Percentiles rank a stretch among this genome's conserved stretches.
phyloP scores from a whole-genome alignment of 129 eudicot species.

The Flaveria bidentis region DNA sequence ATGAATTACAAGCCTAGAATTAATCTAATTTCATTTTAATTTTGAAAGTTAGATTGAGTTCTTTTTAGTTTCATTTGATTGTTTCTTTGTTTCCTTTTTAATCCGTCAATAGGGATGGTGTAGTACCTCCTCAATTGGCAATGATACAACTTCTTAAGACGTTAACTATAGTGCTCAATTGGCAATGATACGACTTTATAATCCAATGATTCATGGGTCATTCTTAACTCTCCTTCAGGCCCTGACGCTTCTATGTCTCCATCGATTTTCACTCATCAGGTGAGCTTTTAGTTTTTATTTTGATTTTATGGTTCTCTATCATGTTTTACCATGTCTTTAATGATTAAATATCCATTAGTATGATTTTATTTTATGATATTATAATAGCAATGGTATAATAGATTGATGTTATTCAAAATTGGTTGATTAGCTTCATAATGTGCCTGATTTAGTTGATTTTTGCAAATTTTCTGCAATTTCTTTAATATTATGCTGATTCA shows the following conservation, averaged over 20 bases:
- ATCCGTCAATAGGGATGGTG: constrained; percentile 62
- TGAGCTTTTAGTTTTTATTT: constrained; percentile 10
- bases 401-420: neutral
- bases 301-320: neutral
- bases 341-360: neutral
- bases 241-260: constrained; percentile 92
- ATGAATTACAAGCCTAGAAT: too few species aligned
- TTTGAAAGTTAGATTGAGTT: constrained; percentile 5
- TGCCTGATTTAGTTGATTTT: constrained; percentile 25
- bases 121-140: constrained; percentile 46
- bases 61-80: neutral
- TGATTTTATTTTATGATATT: neutral
- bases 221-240: constrained; percentile 67
- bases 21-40: constrained; percentile 17
- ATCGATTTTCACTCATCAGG: constrained; percentile 95
- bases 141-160: constrained; percentile 47
- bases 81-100: too few species aligned
- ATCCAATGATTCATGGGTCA: constrained; percentile 67
- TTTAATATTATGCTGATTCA: neutral
- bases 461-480: constrained; percentile 4
- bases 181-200: constrained; percentile 44
- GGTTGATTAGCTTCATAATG: constrained; percentile 13
- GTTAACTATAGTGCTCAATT: constrained; percentile 27
- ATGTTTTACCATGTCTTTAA: neutral
- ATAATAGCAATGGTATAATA: constrained; percentile 11